Base-by-base conservation (phyloP, 176 grass and related monocot species). In the Cymbopogon citratus region DNA sequence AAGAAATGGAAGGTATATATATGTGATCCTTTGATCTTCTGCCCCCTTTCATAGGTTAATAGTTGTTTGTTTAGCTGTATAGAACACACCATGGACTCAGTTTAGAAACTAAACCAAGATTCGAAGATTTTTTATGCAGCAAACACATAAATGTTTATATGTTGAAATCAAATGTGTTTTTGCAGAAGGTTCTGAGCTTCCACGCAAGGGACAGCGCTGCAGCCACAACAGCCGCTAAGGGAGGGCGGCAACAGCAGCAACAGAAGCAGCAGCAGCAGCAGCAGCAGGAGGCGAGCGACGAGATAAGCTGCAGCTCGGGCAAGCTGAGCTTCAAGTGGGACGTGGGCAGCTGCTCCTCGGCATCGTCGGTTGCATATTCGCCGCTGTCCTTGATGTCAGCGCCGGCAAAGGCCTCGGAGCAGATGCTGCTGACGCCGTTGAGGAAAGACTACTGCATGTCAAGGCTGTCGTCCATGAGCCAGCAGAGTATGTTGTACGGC, bases 301-400 rank as follows among this genome's bases (percentile, higher is more conserved):
- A 72, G 36, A 21, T 18, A 67, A 82, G 79, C 34, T 83, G 38
- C 68, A 83, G 54, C 51, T 74, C 69, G 18, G 75, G 87, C 66
- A 89, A 89, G 83, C 78, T 85, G 78, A 89, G 88, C 83, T 86
- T 86, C 83, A 90, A 90, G 73, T 90, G 88, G 88, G 88, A 90
- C 73, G 83, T 61, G 8, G 88, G 83, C 8, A 90, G 88, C 83
- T 90, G 83, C 83, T 90, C 88, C 8, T 89, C 87, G 1, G 52
- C 74, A 2, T 86, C 83, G 26, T 82, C 88, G 5, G 83, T 71
- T 70, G 72, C 64, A 5, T 81, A 85, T 74, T 89, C 87, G 19
- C 88, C 88, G 3, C 15, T 85, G n/a, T 89, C 87, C 3, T 76
- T 81, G 9, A 74, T 62, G 43, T 89, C 83, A 1, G 87, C 78